A percentile compares a stretch with the other conserved stretches of the same genome.
Evolutionary conservation across 2,329 filamentous ascomycete species (phyloP).

Genomic region (Phaeosphaeriaceae sp.): DNA sequence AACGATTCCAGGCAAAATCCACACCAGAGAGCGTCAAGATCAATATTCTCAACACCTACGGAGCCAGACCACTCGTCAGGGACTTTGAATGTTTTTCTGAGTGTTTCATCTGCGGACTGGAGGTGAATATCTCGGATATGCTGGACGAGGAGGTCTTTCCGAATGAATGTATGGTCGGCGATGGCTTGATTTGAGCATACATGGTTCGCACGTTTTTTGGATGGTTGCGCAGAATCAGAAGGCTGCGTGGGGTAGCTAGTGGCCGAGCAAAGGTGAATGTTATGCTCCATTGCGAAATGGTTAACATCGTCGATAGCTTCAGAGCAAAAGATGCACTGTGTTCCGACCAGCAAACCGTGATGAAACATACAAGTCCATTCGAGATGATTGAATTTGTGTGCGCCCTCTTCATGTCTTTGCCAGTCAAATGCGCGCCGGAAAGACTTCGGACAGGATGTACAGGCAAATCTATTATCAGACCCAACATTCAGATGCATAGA

Average conservation of each 20-base stretch:
- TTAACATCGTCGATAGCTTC: background rate
- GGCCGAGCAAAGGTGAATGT: background rate
- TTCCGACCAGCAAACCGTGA: background rate
- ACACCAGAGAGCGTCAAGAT: constrained; percentile 20
- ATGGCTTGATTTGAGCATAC: constrained; percentile 5
- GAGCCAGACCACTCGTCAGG: constrained; percentile 7
- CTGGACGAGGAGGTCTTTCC: constrained; percentile 23
- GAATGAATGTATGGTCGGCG: constrained; percentile 9
- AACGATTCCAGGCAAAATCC: constrained; percentile 17
- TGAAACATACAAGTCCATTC: constrained; percentile 19
- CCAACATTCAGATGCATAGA: background rate
- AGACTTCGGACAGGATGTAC: constrained; percentile 12
- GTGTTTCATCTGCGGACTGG: background rate
- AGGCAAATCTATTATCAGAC: constrained; percentile 1
- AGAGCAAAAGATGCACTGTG: constrained; percentile 17
- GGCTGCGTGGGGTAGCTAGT: no score
- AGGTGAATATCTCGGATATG: constrained; percentile 19
- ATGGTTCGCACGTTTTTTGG: no score
- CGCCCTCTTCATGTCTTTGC: constrained; percentile 20
- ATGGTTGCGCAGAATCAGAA: no score
- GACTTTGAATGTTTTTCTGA: constrained; percentile 7
- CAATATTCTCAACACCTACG: background rate
- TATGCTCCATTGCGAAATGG: constrained; percentile 14
- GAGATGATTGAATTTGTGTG: constrained; percentile 11
- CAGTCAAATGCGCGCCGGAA: constrained; percentile 16